Conservation (phyloP, 441 rosid species). For the Pelargonium citronellum region DNA sequence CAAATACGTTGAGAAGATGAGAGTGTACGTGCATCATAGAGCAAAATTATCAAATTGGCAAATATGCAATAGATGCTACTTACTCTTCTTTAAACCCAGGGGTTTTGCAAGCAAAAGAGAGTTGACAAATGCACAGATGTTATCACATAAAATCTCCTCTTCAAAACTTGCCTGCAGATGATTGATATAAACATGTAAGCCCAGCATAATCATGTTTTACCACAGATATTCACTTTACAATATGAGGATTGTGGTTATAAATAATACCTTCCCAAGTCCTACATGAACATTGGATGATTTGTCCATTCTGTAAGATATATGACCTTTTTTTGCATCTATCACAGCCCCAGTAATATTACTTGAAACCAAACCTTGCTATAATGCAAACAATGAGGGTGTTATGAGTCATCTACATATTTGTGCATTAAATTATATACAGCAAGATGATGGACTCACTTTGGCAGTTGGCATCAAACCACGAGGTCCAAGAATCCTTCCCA, state of each 20-base stretch:
- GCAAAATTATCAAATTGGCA: background rate
- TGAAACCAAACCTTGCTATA: slow-evolving; percentile 87
- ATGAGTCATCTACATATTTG: slow-evolving; percentile 7
- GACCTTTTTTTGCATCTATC: slow-evolving; percentile 71
- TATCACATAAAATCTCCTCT: slow-evolving; percentile 70
- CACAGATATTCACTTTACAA: slow-evolving; percentile 4
- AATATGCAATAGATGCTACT: slow-evolving; percentile 22
- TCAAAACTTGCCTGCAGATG: slow-evolving; percentile 53
- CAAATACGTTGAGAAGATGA: too few species aligned
- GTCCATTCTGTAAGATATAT: slow-evolving; percentile 81
- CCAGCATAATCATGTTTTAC: slow-evolving; percentile 1
- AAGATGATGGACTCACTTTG: slow-evolving; percentile 50
- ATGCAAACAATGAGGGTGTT: slow-evolving; percentile 6
- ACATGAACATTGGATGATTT: slow-evolving; percentile 83
- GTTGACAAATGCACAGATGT: slow-evolving; percentile 85
- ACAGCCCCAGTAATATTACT: slow-evolving; percentile 68
- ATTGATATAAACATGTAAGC: slow-evolving; percentile 15
- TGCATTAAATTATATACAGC: slow-evolving; percentile 5
- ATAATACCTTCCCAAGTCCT: slow-evolving; percentile 80
- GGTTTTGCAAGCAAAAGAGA: slow-evolving; percentile 92
- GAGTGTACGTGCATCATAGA: background rate
- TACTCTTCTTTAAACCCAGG: slow-evolving; percentile 88
- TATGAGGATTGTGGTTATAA: slow-evolving; percentile 11
- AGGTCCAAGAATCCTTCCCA: slow-evolving; percentile 77
- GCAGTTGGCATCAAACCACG: slow-evolving; percentile 87